Base-by-base conservation (phyloP, 139 green algal genomes). In the Micractinium sp. region DNA sequence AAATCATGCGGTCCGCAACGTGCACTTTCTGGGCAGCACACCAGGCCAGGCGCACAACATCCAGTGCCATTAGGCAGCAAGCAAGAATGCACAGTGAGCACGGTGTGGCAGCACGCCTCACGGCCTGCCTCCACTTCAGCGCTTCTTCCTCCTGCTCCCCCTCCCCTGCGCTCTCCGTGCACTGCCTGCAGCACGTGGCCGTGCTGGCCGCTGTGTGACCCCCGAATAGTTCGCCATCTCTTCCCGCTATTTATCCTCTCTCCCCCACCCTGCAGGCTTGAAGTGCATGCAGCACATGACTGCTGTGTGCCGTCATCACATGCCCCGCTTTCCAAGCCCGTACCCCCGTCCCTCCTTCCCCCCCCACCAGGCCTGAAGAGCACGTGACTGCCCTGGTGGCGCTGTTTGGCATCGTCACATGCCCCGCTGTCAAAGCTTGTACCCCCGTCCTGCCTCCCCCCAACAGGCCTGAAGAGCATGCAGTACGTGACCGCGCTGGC, bases 101-200 rank as follows among this genome's bases (percentile, higher is more conserved):
- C 9, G 47, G 47, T 56, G 47, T 5, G 9, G 47, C 9, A 56
- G 47, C 9, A 9, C 20, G 74, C 29, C 16, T 80, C 29, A 36
- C 22, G 20, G 14, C 74, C 31, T 41, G 74, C 74, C 29, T 80
- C n/a, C n/a, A n/a, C n/a, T n/a, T n/a, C n/a, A n/a, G n/a, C n/a
- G n/a, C n/a, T n/a, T n/a, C n/a, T n/a, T n/a, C n/a, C n/a, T n/a
- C n/a, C n/a, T n/a, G n/a, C n/a, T n/a, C n/a, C n/a, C n/a, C n/a
- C n/a, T n/a, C n/a, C n/a, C n/a, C n/a, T n/a, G n/a, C n/a, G n/a
- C n/a, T n/a, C n/a, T n/a, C n/a, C n/a, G n/a, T n/a, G n/a, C n/a
- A 60, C 39, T 82, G 87, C 71, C 90, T 93, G 87, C 82, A 90
- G 47, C 90, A 89, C 67, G 41, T 93, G 5, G 35, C 90, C 18